Evolutionary conservation across 305 asterid genomes (phyloP).

Genomic region (Withania somnifera): DNA sequence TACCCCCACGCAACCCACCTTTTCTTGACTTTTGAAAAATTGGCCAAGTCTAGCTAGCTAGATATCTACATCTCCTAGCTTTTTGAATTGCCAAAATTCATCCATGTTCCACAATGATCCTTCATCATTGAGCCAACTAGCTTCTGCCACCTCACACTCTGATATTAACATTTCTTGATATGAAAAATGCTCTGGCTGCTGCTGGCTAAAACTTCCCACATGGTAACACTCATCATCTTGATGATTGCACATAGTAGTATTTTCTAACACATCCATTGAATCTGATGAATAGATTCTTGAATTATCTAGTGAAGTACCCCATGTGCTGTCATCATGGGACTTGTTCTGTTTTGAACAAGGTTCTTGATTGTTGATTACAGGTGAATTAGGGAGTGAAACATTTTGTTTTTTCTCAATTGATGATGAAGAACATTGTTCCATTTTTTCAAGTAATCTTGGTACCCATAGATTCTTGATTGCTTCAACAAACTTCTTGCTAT

Average conservation of each 20-base stretch:
- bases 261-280: neutral
- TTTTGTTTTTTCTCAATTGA: conserved; percentile 27
- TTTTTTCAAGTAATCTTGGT: conserved; percentile 68
- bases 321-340: neutral
- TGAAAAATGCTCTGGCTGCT: conserved; percentile 22
- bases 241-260: neutral
- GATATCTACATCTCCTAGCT: conserved; percentile 15
- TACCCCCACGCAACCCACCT: too few species aligned
- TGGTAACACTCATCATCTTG: conserved; percentile 23
- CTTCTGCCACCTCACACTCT: conserved; percentile 29
- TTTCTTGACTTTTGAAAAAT: neutral
- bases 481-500: conserved; percentile 67
- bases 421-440: conserved; percentile 40
- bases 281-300: neutral
- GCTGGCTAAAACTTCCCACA: conserved; percentile 20
- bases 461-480: conserved; percentile 51
- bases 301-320: neutral
- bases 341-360: neutral
- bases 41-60: neutral
- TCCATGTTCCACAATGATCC: conserved; percentile 47
- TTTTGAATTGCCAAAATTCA: conserved; percentile 51
- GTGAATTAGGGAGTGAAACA: neutral
- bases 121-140: conserved; percentile 42
- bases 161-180: conserved; percentile 14
- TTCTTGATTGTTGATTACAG: conserved; percentile 5